Evolutionary conservation across 2,329 filamentous ascomycete species (phyloP), one percentile per base, ranked within the genome.

Genomic region (Xylaria polymorpha): DNA sequence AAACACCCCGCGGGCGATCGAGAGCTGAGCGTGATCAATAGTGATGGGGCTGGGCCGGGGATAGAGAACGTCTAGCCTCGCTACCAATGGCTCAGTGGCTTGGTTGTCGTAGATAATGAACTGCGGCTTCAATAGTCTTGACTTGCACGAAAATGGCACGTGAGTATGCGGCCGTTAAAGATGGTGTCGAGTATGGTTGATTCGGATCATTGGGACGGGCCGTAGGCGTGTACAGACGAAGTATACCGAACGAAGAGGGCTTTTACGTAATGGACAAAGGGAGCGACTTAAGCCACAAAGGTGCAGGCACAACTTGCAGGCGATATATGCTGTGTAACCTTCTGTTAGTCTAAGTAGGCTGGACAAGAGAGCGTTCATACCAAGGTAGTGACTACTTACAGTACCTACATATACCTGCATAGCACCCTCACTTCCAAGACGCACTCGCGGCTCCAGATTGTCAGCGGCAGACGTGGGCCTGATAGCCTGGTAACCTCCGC

Each of bases 261-360:
- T 22, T 51, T 64, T 61, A 66, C 55, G 56, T 39, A 55, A 57
- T 64, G 56, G 25, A 69, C n/a, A 61, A 71, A 69, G 44, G 39
- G 48, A 61, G 60, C 56, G 25, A 60, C 59, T 50, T 55, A 22
- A 50, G 53, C 39, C 32, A 61, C 43, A 22, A 65, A 66, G 39
- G 29, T 48, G 20, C n/a, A 41, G 22, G 41, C 48, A 43, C 60
- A 43, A 57, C 22, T 25, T 15, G 46, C 1, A 50, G 46, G 46
- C 46, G n/a, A n/a, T 44, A 3, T 44, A n/a, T 25, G 46, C 22
- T 15, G n/a, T 25, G 20, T 25, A 41, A 41, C 37, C 14, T 25
- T 2, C 14, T 25, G 4, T 22, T 22, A 29, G 8, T 50, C 44
- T 14, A 22, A 22, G 20, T 4, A 48, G 46, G 22, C 46, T 9